Base-by-base conservation (phyloP, 176 grass and related monocot genomes). In the Rhynchospora pubera region DNA sequence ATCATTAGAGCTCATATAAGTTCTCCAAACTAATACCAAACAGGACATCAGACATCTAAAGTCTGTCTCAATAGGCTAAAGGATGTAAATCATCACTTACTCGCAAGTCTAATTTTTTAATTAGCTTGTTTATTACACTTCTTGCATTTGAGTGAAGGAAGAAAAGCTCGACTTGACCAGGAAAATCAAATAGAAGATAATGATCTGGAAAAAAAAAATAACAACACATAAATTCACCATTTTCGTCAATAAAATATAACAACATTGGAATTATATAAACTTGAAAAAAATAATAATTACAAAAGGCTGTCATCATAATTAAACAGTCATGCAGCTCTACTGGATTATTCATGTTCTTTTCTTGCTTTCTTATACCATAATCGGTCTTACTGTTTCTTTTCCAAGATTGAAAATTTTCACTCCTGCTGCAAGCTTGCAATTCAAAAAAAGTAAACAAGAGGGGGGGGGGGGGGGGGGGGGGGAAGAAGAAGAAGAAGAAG, bases 161-260 rank as follows among this genome's bases (percentile, higher is more conserved):
- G 90, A 98, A 98, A 80, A 98, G 90, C 84, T 98, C 95, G 78
- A 94, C 95, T 87, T 94, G 95, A 21, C 95, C 95, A 72, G 92
- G 95, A 86, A 98, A 98, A 90, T 98, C 95, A 88, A 98, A 98
- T 80, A 98, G 75, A n/a, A 98, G 79, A 84, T 94, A 98, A 69
- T 98, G 92, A 87, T 98, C 92, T 98, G 89, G n/a, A n/a, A n/a
- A 39, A 4, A 39, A 39, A 39, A 56, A 16, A 77, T 56, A 56
- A 18, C 3, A 77, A 16, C 23, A 77, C 23, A 18, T 4, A n/a
- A 12, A 22, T 8, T 51, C 24, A 13, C 26, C 46, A 14, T 11
- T 22, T 51, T 52, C 7, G 13, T 69, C 18, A 14, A 47, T 24
- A 72, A 21, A 22, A n/a, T 14, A 52, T 9, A 24, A 14, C 10